Evolutionary conservation across 2,329 filamentous ascomycete genomes (phyloP), one percentile per base, ranked within the genome.

Genomic region (Pseudocercospora fijiensis): DNA sequence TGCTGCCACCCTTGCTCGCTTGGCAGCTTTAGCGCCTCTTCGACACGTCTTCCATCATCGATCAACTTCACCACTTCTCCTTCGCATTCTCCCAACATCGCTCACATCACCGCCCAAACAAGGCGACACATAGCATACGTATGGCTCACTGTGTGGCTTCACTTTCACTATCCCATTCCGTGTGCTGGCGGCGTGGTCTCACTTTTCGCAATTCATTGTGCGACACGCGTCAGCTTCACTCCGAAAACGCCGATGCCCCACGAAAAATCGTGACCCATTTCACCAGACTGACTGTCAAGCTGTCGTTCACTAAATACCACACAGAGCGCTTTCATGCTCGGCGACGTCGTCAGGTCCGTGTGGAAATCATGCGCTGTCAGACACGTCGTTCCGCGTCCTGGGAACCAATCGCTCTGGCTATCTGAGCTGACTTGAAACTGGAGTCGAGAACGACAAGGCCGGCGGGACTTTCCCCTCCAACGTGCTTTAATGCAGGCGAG

Each of bases 401-500:
- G 20, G 49, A 53, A 26, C 49, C 49, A 53, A n/a, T 53, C 49
- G 49, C 49, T 26, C 49, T 26, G 22, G 49, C 26, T 26, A 18
- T 53, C 49, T 26, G 11, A 5, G 49, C 22, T 2, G 22, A 53
- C 22, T 53, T 28, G 49, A 53, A 53, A 53, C 49, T 26, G 49
- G 49, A 53, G 16, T 53, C 49, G 49, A 53, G 49, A 53, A 53
- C 49, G 49, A 53, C 49, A 53, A 53, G 49, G 49, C 49, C 26
- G 49, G 49, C 37, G 37, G 37, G 37, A 41, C 37, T 41, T 41
- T 41, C 49, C 49, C 49, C 49, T 53, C 49, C 49, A 53, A 53
- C 49, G 45, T 49, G 24, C 45, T 26, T 49, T 22, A 49, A 49
- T 24, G 49, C 49, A 53, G 49, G 49, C 49, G 49, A 53, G 49